A percentile compares a stretch with the other conserved stretches of the same genome.
Conservation (phyloP, 164 flowering plant genomes). For the Stephania cephalantha region DNA sequence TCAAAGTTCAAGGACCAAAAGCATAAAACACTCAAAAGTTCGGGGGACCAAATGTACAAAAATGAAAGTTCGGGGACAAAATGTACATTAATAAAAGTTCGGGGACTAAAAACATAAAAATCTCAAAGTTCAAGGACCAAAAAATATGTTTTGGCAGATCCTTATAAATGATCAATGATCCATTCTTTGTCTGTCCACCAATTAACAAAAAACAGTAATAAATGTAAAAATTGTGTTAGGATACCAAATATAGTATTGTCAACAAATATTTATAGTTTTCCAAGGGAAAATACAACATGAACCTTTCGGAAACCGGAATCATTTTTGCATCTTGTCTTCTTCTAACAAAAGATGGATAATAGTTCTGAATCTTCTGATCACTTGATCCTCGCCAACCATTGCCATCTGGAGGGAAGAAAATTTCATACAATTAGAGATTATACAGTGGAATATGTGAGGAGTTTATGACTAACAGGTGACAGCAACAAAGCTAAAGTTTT, state of each 20-base stretch:
- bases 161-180: background rate
- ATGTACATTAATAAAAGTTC: no score
- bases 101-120: no score
- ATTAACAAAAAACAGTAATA: background rate
- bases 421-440: background rate
- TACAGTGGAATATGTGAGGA: no score
- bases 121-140: no score
- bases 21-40: no score
- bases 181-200: background rate
- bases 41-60: no score
- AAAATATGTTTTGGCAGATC: no score
- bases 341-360: constrained; percentile 64
- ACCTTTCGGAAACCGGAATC: constrained; percentile 8
- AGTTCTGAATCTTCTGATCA: constrained; percentile 38
- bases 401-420: constrained; percentile 36
- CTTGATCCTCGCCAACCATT: constrained; percentile 45
- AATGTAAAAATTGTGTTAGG: no score
- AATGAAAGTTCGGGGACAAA: no score
- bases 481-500: no score
- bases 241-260: background rate
- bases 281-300: background rate
- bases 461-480: no score
- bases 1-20: no score
- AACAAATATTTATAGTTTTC: background rate
- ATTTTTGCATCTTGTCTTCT: constrained; percentile 45